Percentiles rank a stretch among this genome's conserved stretches.
Evolutionary conservation across 1,284 basidiomycete species (phyloP).

Genomic region (Ceratobasidium sp.): DNA sequence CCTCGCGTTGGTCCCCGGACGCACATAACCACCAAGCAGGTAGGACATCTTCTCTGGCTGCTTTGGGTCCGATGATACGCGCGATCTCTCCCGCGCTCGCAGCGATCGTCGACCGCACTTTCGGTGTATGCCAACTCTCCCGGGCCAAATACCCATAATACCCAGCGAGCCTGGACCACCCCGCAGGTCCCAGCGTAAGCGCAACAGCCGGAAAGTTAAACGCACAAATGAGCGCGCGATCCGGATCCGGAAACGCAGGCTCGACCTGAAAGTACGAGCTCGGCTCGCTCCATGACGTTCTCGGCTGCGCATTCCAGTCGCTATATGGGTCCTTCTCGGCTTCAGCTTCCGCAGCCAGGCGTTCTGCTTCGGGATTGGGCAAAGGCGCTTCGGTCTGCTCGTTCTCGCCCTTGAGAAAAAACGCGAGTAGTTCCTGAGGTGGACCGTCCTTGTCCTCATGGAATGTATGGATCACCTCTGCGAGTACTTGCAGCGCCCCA

Average conservation of each 20-base stretch:
- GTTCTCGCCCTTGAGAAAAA: slow-evolving; percentile 74
- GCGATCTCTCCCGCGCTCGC: slow-evolving; percentile 93
- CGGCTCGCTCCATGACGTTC: slow-evolving; percentile 19
- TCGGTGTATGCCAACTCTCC: slow-evolving; percentile 62
- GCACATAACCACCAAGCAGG: slow-evolving; percentile 76
- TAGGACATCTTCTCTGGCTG: slow-evolving; percentile 79
- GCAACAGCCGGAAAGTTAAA: slow-evolving; percentile 96
- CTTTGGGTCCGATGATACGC: slow-evolving; percentile 81
- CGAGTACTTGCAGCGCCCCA: slow-evolving; percentile 89
- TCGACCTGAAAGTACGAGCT: slow-evolving; percentile 34
- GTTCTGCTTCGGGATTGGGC: background rate
- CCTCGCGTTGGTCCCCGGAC: slow-evolving; percentile 73
- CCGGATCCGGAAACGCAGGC: slow-evolving; percentile 62
- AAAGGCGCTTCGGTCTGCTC: slow-evolving; percentile 35
- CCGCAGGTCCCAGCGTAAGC: slow-evolving; percentile 80
- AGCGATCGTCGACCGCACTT: slow-evolving; percentile 83
- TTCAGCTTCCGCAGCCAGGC: background rate
- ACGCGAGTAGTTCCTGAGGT: slow-evolving; percentile 81
- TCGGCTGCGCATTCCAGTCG: slow-evolving; percentile 49
- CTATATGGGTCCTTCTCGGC: slow-evolving; percentile 9
- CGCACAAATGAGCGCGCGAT: slow-evolving; percentile 88
- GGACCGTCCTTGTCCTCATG: slow-evolving; percentile 74
- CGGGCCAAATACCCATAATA: slow-evolving; percentile 77
- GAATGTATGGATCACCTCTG: slow-evolving; percentile 93
- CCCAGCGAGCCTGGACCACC: slow-evolving; percentile 84